phyloP scores from a whole-genome alignment of 2,329 filamentous ascomycete species.

The Trichoderma sp. region DNA sequence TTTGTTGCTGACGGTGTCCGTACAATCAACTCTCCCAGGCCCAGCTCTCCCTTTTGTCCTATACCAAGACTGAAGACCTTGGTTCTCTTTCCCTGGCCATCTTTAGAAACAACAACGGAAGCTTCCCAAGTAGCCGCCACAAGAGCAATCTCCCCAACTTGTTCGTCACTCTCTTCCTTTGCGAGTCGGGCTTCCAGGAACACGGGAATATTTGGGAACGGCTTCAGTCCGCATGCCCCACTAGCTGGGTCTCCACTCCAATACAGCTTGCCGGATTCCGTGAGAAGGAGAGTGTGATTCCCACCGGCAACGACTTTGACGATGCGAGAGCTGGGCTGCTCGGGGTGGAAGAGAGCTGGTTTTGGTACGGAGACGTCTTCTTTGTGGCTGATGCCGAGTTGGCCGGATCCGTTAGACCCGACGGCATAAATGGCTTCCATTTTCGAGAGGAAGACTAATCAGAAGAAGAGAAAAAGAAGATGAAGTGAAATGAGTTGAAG shows the following conservation, averaged over 20 bases:
- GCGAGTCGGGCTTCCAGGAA: conserved; percentile 45
- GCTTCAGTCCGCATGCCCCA: conserved; percentile 55
- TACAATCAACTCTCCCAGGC: conserved; percentile 57
- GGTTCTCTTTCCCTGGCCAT: conserved; percentile 45
- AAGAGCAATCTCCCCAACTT: conserved; percentile 37
- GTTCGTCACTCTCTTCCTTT: conserved; percentile 31
- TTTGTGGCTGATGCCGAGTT: conserved; percentile 69
- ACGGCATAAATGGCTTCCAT: conserved; percentile 65
- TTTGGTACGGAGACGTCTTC: conserved; percentile 71
- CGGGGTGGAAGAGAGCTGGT: conserved; percentile 56
- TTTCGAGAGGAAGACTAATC: neutral
- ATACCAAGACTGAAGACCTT: conserved; percentile 65
- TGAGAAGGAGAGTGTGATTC: conserved; percentile 80
- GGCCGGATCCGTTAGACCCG: conserved; percentile 76
- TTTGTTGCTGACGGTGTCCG: conserved; percentile 48
- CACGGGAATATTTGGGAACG: conserved; percentile 34
- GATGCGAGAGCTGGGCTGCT: conserved; percentile 39
- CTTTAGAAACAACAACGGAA: conserved; percentile 60
- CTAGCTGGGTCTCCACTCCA: conserved; percentile 62
- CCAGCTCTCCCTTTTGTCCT: conserved; percentile 72
- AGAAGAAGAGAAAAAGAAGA: neutral
- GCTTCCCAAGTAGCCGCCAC: conserved; percentile 79
- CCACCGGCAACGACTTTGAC: conserved; percentile 64
- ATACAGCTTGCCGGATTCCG: conserved; percentile 59
- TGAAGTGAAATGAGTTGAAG: neutral